Base-by-base conservation (phyloP, 2,329 filamentous ascomycete species). In the Pyricularia sp. region DNA sequence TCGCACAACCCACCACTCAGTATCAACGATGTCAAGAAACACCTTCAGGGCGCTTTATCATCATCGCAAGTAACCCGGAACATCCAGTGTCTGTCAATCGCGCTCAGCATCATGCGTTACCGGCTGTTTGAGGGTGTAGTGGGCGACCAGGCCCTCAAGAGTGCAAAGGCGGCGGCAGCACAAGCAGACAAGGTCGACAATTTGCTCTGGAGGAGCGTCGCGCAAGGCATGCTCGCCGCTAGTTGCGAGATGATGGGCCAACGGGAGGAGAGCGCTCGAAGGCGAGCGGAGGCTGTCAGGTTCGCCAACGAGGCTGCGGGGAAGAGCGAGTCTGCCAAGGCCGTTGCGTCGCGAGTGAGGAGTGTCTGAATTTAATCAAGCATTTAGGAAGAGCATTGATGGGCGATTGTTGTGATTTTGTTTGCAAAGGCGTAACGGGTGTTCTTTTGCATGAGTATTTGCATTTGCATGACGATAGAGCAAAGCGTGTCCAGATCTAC, bases 71-170 rank as follows among this genome's bases (percentile, higher is more conserved):
- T 83, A 9, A 88, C 90, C 10, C 83, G 84, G 68, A 97, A 97
- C 76, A 87, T 87, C 33, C 91, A 96, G 72, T 90, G 94, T 68
- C 85, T 93, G n/a, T 90, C 90, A 65, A 91, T 97, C 72, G 89
- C 91, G 6, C 86, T 97, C 70, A 93, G 89, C 73, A 89, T 95
- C 72, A 96, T 97, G 91, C 90, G 91, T 68, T 88, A 86, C 75
- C 87, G 89, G 67, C 91, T 97, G 74, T 97, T 94, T 78, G 89
- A 90, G 64, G 90, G 91, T 70, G 90, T 94, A 17, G 88, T 96
- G 4, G 93, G 93, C 66, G 90, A 91, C 70, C 91, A 94, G 77
- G 90, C 91, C 0, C 84, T 92, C 70, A 93, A 93, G 79, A 92
- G 90, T 75, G 90, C 90, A 4, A 85, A 86, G 71, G 91, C 91